phyloP scores from a whole-genome alignment of 768 basidiomycete genomes.

The Filobasidium floriforme region DNA sequence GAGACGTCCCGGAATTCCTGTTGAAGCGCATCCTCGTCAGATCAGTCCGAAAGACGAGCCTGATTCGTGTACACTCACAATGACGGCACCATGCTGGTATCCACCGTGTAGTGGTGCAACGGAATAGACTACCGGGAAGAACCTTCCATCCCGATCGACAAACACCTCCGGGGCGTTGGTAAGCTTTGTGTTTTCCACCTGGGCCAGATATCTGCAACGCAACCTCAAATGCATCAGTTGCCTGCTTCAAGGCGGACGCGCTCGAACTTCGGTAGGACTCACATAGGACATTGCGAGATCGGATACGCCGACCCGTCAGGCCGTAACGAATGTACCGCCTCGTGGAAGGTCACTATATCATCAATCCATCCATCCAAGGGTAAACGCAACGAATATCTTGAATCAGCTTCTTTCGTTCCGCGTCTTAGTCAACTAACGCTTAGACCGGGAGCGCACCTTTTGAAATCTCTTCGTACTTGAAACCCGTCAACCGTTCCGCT shows the following conservation, averaged over 20 bases:
- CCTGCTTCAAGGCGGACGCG: not conserved
- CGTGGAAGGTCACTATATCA: conserved; percentile 14
- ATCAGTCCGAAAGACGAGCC: not conserved
- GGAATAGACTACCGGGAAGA: conserved; percentile 13
- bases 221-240: not conserved
- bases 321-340: conserved; percentile 14
- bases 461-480: conserved; percentile 13
- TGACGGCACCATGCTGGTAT: conserved; percentile 17
- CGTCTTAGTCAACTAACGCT: not conserved
- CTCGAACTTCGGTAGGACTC: not conserved
- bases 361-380: not conserved
- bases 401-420: not conserved
- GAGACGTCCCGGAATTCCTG: conserved; percentile 16
- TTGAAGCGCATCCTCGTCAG: not conserved
- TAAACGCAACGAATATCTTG: not conserved
- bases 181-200: conserved; percentile 5
- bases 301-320: conserved; percentile 13
- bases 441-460: not conserved
- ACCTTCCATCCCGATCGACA: conserved; percentile 7
- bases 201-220: not conserved
- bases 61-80: not conserved
- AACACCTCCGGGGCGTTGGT: conserved; percentile 11
- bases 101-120: conserved; percentile 17
- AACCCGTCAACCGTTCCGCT: conserved; percentile 14
- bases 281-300: conserved; percentile 13